Conservation (phyloP, 2,329 filamentous ascomycete genomes). For the Neoascochyta sp. region DNA sequence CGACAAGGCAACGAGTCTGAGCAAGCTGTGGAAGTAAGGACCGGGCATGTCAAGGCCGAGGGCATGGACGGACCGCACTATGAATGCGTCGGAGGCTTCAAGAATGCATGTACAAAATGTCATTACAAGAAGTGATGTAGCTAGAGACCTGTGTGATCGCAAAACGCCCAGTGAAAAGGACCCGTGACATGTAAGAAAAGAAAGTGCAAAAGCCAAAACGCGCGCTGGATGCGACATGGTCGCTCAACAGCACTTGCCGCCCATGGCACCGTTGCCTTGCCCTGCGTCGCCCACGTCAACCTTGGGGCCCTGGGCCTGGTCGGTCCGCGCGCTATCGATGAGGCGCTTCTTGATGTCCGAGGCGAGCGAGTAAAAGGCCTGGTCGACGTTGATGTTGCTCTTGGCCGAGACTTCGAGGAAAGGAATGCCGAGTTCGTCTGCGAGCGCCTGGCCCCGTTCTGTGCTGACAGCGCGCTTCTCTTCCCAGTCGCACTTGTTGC, state of each 20-base stretch:
- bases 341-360: slow-evolving; percentile 98
- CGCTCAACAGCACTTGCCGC: slow-evolving; percentile 39
- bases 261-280: slow-evolving; percentile 26
- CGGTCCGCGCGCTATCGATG: slow-evolving; percentile 83
- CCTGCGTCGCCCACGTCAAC: slow-evolving; percentile 36
- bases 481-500: slow-evolving; percentile 99
- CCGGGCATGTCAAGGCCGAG: too few species aligned
- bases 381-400: slow-evolving; percentile 99
- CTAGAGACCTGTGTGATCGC: slow-evolving; percentile 7
- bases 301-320: slow-evolving; percentile 40
- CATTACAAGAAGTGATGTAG: slow-evolving; percentile 16
- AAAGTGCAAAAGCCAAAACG: slow-evolving; percentile 1
- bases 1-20: slow-evolving; percentile 90
- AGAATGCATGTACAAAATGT: slow-evolving; percentile 9
- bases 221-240: too few species aligned
- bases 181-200: slow-evolving; percentile 2
- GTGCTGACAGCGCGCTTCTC: slow-evolving; percentile 94
- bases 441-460: slow-evolving; percentile 87
- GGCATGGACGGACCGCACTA: not conserved
- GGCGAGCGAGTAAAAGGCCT: slow-evolving; percentile 94
- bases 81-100: not conserved
- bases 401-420: slow-evolving; percentile 99
- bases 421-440: slow-evolving; percentile 92
- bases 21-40: slow-evolving; percentile 76
- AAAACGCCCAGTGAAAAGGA: slow-evolving; percentile 9